Evolutionary conservation across 1,139 yeast species (phyloP).

Genomic region (Zygosaccharomyces pseudobailii): DNA sequence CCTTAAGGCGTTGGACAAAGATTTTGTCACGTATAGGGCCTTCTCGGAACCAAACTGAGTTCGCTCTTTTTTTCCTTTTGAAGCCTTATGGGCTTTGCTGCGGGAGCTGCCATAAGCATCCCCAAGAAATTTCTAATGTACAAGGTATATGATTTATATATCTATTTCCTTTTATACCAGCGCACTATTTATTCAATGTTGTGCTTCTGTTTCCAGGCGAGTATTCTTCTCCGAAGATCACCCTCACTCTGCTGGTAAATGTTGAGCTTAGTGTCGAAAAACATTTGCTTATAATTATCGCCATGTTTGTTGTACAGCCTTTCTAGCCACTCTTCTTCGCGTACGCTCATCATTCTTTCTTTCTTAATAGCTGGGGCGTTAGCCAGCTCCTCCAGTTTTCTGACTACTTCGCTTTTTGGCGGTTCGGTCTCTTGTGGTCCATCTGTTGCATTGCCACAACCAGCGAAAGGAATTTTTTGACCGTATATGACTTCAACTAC

Average conservation of each 20-base stretch:
- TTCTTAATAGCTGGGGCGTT: conserved; percentile 46
- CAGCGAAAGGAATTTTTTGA: conserved; percentile 38
- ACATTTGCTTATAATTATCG: conserved; percentile 84
- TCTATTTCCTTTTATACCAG: not conserved
- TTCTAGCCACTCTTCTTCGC: conserved; percentile 73
- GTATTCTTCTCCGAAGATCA: conserved; percentile 64
- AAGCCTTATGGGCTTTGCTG: not conserved
- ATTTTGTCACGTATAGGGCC: conserved; percentile 80
- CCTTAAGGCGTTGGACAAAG: conserved; percentile 48
- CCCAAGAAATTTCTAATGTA: conserved; percentile 1
- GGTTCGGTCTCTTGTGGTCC: conserved; percentile 26
- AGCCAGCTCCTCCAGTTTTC: conserved; percentile 67
- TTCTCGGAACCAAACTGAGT: conserved; percentile 58
- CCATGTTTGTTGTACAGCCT: conserved; percentile 72
- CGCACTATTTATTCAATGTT: conserved; percentile 22
- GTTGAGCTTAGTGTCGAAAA: conserved; percentile 83
- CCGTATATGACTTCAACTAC: conserved; percentile 71
- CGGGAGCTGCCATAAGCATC: not conserved
- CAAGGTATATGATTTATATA: not conserved
- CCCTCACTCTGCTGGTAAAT: conserved; percentile 82
- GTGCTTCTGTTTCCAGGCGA: conserved; percentile 58
- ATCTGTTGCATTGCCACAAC: conserved; percentile 31
- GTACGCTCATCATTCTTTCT: conserved; percentile 57
- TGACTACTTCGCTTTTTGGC: conserved; percentile 49
- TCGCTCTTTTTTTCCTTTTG: not conserved